Conservation (phyloP, 352 stramenopile species). For the Pythium biforme region DNA sequence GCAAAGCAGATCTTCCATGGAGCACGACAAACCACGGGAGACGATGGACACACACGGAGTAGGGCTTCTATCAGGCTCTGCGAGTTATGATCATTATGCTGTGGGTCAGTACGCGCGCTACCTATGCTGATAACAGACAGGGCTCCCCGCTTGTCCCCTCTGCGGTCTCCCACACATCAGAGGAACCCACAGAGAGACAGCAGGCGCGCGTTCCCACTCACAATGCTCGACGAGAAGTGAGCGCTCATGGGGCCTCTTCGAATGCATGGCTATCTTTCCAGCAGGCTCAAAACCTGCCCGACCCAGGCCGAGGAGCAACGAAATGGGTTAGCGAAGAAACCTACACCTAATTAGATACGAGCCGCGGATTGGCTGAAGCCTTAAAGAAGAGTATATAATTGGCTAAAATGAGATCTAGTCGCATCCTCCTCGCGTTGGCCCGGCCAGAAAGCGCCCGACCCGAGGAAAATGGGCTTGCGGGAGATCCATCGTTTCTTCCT, state of each 20-base stretch:
- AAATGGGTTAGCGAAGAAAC: conserved; percentile 20
- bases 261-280: conserved; percentile 44
- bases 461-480: conserved; percentile 8
- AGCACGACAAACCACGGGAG: conserved; percentile 2
- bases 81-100: background rate
- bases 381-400: background rate
- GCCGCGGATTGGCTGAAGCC: conserved; percentile 8
- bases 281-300: conserved; percentile 22
- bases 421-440: background rate
- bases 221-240: conserved; percentile 39
- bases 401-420: background rate
- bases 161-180: background rate
- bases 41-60: background rate
- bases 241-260: conserved; percentile 1
- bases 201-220: conserved; percentile 19
- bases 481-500: background rate
- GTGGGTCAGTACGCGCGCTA: background rate
- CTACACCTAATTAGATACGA: conserved; percentile 22
- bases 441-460: conserved; percentile 3
- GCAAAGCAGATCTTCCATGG: conserved; percentile 35
- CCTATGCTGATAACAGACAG: background rate
- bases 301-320: conserved; percentile 10
- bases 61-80: conserved; percentile 13
- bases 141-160: background rate
- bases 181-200: background rate